phyloP scores from a whole-genome alignment of 805 yeast species.

The Starmerella geochares region DNA sequence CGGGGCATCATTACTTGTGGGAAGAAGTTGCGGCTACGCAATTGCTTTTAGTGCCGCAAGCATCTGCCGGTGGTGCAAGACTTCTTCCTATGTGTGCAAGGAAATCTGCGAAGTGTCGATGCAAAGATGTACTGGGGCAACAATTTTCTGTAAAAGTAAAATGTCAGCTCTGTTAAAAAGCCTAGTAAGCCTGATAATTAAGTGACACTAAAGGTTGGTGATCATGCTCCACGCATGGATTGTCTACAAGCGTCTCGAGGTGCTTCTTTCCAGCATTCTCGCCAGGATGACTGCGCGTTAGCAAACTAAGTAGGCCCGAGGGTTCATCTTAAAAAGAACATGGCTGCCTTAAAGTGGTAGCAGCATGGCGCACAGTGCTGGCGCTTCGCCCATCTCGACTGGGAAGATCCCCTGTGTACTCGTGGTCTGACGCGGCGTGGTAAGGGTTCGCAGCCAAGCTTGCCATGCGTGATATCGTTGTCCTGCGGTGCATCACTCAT shows the following conservation, averaged over 20 bases:
- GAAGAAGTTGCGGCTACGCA: constrained; percentile 3
- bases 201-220: no score
- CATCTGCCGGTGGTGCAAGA: background rate
- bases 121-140: no score
- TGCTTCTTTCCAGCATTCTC: no score
- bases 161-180: no score
- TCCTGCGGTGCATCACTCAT: background rate
- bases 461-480: constrained; percentile 8
- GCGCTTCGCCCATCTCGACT: background rate
- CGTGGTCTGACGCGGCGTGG: background rate
- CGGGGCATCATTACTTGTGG: background rate
- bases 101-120: no score
- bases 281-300: background rate
- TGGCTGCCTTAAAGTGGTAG: background rate
- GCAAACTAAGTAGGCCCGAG: background rate
- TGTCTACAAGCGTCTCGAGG: no score
- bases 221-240: background rate
- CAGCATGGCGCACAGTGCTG: background rate
- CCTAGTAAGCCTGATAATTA: no score
- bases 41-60: constrained; percentile 8
- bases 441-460: background rate
- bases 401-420: background rate
- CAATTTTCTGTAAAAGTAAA: no score
- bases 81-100: no score
- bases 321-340: background rate